Percentiles rank a stretch among this genome's conserved stretches.
These are phyloP conservation scores for Stropharia rugosoannulata DNA, from an alignment of 768 basidiomycete genomes.

Conservation along the genomic window DNA sequence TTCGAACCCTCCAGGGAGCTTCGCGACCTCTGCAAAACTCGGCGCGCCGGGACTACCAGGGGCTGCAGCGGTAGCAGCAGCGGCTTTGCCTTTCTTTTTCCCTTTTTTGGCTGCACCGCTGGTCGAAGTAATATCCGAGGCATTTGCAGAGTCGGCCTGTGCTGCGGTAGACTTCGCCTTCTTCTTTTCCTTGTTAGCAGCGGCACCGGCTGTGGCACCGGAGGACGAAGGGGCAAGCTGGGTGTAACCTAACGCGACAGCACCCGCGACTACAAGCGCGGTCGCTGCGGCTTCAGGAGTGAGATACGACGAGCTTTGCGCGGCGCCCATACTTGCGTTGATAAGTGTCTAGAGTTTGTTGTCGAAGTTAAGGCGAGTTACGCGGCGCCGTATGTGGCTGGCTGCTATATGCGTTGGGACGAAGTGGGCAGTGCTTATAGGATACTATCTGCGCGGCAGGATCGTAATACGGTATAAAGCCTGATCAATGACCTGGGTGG, in stretches of 20 bases:
- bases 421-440: too few relatives aligned
- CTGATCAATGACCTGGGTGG: too few relatives aligned
- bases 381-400: too few relatives aligned
- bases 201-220: background rate
- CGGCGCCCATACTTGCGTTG: slow-evolving; percentile 37
- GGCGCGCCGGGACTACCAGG: background rate
- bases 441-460: too few relatives aligned
- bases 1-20: slow-evolving; percentile 1
- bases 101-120: background rate
- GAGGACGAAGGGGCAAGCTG: slow-evolving; percentile 17
- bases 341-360: too few relatives aligned
- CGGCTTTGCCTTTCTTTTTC: background rate
- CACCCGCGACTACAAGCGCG: slow-evolving; percentile 36
- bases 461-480: too few relatives aligned
- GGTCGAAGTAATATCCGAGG: background rate
- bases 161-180: background rate
- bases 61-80: background rate
- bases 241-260: slow-evolving; percentile 39
- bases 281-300: slow-evolving; percentile 37
- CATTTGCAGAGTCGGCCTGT: background rate
- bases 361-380: too few relatives aligned
- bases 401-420: too few relatives aligned
- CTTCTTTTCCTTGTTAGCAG: background rate
- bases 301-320: slow-evolving; percentile 37
- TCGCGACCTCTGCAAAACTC: background rate